phyloP scores from a whole-genome alignment of 2,329 filamentous ascomycete species.

The Cordyceps militaris region DNA sequence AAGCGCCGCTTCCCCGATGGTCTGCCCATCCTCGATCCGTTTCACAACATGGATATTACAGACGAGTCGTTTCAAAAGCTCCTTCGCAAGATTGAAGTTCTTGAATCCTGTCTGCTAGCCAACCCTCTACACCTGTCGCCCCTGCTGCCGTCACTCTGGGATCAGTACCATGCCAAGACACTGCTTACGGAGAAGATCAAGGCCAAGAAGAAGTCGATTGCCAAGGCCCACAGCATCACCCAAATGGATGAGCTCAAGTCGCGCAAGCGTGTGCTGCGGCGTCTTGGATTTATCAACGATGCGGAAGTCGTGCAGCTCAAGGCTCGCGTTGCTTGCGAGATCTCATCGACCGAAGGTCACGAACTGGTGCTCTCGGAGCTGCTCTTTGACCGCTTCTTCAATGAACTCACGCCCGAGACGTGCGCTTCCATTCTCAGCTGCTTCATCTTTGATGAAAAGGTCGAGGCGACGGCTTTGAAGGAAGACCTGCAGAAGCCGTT shows the following conservation, averaged over 20 bases:
- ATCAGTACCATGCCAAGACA: constrained; percentile 79
- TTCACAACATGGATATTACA: constrained; percentile 92
- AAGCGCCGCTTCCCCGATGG: constrained; percentile 88
- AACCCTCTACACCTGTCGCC: constrained; percentile 92
- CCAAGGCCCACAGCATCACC: constrained; percentile 76
- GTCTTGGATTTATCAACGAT: constrained; percentile 93
- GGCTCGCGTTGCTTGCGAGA: constrained; percentile 94
- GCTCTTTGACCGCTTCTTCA: constrained; percentile 97
- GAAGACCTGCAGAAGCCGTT: constrained; percentile 84
- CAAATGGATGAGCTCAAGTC: constrained; percentile 96
- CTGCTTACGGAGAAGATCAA: constrained; percentile 73
- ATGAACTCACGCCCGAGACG: constrained; percentile 82
- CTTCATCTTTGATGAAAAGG: constrained; percentile 97
- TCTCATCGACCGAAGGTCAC: constrained; percentile 83
- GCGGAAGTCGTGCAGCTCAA: constrained; percentile 94
- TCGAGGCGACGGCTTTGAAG: constrained; percentile 67
- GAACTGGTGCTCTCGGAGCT: constrained; percentile 90
- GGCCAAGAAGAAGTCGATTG: constrained; percentile 78
- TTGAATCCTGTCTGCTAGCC: constrained; percentile 80
- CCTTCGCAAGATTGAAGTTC: constrained; percentile 89
- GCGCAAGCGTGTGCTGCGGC: constrained; percentile 87
- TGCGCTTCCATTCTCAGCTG: constrained; percentile 81
- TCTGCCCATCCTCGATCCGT: constrained; percentile 78
- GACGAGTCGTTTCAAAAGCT: constrained; percentile 93
- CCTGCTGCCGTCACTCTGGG: constrained; percentile 74